phyloP scores from a whole-genome alignment of 805 yeast species.

The Cyberlindnera japonica region DNA sequence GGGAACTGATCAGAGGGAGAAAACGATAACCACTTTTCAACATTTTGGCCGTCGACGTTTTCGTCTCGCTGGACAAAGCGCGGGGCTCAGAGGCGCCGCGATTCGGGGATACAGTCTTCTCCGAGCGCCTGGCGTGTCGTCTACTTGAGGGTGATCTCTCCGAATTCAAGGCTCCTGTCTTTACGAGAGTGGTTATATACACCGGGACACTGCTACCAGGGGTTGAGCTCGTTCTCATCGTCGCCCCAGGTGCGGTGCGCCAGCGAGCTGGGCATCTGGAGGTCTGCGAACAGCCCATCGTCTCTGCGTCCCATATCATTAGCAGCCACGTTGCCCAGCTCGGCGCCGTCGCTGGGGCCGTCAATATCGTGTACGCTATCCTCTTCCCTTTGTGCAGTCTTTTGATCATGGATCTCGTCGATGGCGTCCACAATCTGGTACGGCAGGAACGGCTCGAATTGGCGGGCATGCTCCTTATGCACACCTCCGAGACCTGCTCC shows the following conservation, averaged over 20 bases:
- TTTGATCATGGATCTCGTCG: conserved; percentile 59
- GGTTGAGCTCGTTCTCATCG: conserved; percentile 55
- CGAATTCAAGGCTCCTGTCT: too few relatives aligned
- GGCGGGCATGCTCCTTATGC: conserved; percentile 46
- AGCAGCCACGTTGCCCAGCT: conserved; percentile 13
- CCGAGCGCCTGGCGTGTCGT: too few relatives aligned
- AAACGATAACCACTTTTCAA: not conserved
- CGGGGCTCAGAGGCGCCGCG: not conserved
- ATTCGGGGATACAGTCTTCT: not conserved
- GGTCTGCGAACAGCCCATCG: conserved; percentile 46
- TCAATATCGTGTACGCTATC: conserved; percentile 18
- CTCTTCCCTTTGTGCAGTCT: conserved; percentile 24
- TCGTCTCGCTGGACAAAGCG: not conserved
- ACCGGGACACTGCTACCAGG: too few relatives aligned
- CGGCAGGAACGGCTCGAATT: conserved; percentile 72
- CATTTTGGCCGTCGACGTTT: not conserved
- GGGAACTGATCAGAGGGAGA: not conserved
- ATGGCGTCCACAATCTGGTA: conserved; percentile 64
- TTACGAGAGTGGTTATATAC: too few relatives aligned
- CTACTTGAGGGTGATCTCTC: too few relatives aligned
- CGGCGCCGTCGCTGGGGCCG: conserved; percentile 15
- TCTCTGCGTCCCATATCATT: conserved; percentile 30
- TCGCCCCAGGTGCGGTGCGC: conserved; percentile 54
- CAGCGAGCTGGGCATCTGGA: conserved; percentile 45
- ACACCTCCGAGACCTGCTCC: conserved; percentile 73